Evolutionary conservation across 2,329 filamentous ascomycete species (phyloP), one percentile per base, ranked within the genome.

Genomic region (Myriangium duriaei): DNA sequence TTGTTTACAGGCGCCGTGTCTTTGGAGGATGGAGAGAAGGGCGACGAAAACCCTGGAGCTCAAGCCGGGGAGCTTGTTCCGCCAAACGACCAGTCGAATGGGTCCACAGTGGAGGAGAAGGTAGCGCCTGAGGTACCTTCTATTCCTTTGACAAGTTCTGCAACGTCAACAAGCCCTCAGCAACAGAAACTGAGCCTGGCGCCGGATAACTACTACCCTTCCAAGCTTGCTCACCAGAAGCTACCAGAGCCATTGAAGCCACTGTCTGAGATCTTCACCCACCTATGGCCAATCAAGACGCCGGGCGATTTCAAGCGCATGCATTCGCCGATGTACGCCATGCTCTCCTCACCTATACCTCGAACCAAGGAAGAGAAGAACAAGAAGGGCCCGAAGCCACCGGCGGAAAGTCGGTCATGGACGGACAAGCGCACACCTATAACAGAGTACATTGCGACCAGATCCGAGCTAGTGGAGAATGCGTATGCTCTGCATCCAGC

Each of bases 211-310:
- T 69, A 63, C 46, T 66, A 69, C 43, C 67, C 67, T 10, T 51
- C 51, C 21, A 60, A 51, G 36, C 57, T 71, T n/a, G 54, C 48
- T n/a, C 39, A 51, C 18, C 50, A 59, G 24, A 58, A 56, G 31
- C 41, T 71, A 14, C 63, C 67, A 7, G 49, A 51, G 13, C 49
- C 59, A 4, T 46, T 70, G 28, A 59, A 74, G 52, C 75, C 78
- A 1, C 73, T 95, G 42, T 76, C 81, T 29, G 74, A 83, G 42
- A 82, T 95, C 55, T 96, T 98, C 47, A 68, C 77, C 6, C 80
- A 91, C 50, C 64, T 95, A 28, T 95, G 91, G 86, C 88, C 87
- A 7, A 74, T 95, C 41, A 81, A 76, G 54, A 81, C 85, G 0
- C 83, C 85, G 2, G 91, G 87, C 3, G 88, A 96, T 55, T 74